Percentiles rank a stretch among this genome's conserved stretches.
phyloP scores from a whole-genome alignment of 1,284 basidiomycete genomes.

The Puccinia brachypodii region DNA sequence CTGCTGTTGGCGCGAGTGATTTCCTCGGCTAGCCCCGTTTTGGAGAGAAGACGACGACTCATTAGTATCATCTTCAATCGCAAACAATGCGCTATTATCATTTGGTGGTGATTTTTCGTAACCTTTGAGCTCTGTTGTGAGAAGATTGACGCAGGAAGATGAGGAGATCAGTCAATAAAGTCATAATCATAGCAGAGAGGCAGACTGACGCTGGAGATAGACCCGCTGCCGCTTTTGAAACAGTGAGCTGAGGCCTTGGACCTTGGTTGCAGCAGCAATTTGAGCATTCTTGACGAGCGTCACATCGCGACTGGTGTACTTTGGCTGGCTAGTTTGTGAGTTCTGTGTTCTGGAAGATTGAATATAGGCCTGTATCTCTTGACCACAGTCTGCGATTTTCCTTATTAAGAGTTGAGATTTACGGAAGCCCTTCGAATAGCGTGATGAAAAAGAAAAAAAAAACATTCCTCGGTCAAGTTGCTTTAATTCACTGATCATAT shows the following conservation, averaged over 20 bases:
- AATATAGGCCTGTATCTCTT: conserved; percentile 33
- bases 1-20: not conserved
- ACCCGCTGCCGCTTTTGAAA: conserved; percentile 97
- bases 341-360: not conserved
- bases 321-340: not conserved
- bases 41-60: conserved; percentile 52
- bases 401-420: conserved; percentile 40
- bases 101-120: not conserved
- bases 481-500: too few species aligned
- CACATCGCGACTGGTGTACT: conserved; percentile 59
- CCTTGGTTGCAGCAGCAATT: conserved; percentile 85
- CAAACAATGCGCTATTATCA: conserved; percentile 55
- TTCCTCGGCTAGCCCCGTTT: conserved; percentile 47
- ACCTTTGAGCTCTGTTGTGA: conserved; percentile 52
- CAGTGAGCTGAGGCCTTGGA: conserved; percentile 86
- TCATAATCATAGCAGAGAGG: not conserved
- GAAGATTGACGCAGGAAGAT: conserved; percentile 42
- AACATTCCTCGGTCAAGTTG: too few species aligned
- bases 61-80: conserved; percentile 37
- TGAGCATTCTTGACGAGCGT: conserved; percentile 89
- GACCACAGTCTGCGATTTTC: conserved; percentile 35
- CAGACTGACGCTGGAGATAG: conserved; percentile 88
- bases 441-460: too few species aligned
- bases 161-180: conserved; percentile 48
- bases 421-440: conserved; percentile 39